Evolutionary conservation across 2,329 filamentous ascomycete genomes (phyloP).

Genomic region (Cladosporium sp.): DNA sequence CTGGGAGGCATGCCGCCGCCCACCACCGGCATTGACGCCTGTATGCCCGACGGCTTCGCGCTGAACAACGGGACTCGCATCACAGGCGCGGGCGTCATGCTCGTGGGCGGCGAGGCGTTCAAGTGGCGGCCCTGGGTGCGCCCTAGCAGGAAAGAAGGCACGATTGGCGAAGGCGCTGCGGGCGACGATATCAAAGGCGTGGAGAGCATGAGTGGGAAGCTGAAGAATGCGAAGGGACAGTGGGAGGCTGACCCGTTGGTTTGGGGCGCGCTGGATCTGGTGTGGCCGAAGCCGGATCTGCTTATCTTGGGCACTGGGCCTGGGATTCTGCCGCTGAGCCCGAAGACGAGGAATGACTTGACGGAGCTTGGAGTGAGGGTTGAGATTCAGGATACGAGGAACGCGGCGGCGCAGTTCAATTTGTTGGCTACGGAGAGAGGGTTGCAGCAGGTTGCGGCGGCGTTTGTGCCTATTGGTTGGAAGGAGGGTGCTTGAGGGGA

Average conservation of each 20-base stretch:
- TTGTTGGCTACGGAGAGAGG: conserved; percentile 91
- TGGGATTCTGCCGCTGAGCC: conserved; percentile 72
- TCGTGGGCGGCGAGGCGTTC: conserved; percentile 86
- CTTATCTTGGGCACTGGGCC: conserved; percentile 85
- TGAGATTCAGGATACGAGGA: conserved; percentile 87
- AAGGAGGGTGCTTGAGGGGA: conserved; percentile 51
- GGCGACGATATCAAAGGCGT: conserved; percentile 39
- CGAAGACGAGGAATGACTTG: conserved; percentile 69
- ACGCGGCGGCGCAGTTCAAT: conserved; percentile 94
- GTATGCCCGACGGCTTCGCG: conserved; percentile 78
- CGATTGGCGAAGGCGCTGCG: conserved; percentile 38
- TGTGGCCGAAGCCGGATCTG: conserved; percentile 93
- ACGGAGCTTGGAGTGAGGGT: conserved; percentile 78
- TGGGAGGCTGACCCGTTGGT: conserved; percentile 71
- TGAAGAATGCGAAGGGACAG: conserved; percentile 76
- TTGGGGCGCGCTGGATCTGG: conserved; percentile 72
- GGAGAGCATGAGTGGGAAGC: conserved; percentile 39
- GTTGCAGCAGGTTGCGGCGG: conserved; percentile 79
- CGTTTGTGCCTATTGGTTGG: conserved; percentile 84
- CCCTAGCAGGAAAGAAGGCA: conserved; percentile 39
- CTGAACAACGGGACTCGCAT: conserved; percentile 79
- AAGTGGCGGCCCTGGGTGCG: conserved; percentile 77
- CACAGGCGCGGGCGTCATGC: conserved; percentile 67
- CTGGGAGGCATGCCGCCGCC: conserved; percentile 73
- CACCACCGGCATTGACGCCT: conserved; percentile 80